Evolutionary conservation across 176 grass and related monocot species (phyloP).

Genomic region (Ampelocalamus luodianensis): DNA sequence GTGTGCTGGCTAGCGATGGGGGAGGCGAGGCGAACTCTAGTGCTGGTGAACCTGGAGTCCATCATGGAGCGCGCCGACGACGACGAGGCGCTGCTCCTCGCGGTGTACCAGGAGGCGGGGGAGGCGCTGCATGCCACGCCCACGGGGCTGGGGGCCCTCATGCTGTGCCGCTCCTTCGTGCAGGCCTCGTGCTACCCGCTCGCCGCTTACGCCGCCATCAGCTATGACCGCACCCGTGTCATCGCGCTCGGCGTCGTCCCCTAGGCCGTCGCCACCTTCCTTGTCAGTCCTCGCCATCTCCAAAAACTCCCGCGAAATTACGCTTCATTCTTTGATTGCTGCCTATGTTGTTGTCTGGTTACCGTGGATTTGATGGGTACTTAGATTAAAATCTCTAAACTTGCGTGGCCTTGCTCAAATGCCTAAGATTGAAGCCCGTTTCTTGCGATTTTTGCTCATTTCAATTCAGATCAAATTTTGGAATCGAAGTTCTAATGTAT

Average conservation of each 20-base stretch:
- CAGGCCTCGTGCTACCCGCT: conserved; percentile 83
- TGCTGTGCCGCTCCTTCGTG: conserved; percentile 77
- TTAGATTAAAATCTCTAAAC: background rate
- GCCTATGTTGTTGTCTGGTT: background rate
- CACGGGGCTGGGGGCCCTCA: conserved; percentile 70
- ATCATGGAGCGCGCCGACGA: conserved; percentile 94
- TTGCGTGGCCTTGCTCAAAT: background rate
- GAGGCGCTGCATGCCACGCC: conserved; percentile 67
- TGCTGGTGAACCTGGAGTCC: conserved; percentile 68
- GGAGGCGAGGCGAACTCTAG: too few relatives aligned
- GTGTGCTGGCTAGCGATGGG: too few relatives aligned
- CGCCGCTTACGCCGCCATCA: conserved; percentile 70
- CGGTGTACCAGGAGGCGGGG: conserved; percentile 92
- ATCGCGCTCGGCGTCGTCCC: conserved; percentile 81
- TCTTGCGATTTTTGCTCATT: background rate
- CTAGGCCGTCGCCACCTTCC: conserved; percentile 84
- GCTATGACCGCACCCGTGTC: conserved; percentile 70
- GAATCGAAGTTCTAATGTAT: background rate
- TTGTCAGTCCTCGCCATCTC: conserved; percentile 83
- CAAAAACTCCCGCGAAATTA: conserved; percentile 6
- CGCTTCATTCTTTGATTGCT: background rate
- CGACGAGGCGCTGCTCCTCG: conserved; percentile 82
- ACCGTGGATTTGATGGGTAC: background rate
- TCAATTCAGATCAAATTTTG: background rate
- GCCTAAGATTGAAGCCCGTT: background rate